phyloP scores from a whole-genome alignment of 176 grass and related monocot species.

The Carex parvula region DNA sequence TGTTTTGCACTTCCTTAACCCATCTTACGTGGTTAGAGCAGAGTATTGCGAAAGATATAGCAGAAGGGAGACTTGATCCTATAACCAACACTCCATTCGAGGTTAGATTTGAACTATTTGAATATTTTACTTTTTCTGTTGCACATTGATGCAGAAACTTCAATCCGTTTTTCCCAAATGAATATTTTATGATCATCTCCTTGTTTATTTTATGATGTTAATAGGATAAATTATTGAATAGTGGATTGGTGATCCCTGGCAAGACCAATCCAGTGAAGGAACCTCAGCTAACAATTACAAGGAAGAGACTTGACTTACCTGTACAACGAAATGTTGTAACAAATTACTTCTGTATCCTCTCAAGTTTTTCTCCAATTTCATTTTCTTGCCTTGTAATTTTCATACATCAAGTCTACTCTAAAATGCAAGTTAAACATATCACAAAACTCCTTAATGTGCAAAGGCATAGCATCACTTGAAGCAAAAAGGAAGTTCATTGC shows the following conservation, averaged over 20 bases:
- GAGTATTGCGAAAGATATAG: constrained; percentile 78
- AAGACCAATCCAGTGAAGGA: constrained; percentile 39
- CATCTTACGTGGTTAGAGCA: constrained; percentile 72
- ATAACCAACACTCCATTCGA: constrained; percentile 73
- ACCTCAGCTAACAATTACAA: constrained; percentile 41
- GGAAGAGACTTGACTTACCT: constrained; percentile 71
- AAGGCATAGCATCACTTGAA: constrained; percentile 89
- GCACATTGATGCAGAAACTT: neutral
- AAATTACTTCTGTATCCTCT: constrained; percentile 99
- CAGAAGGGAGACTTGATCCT: constrained; percentile 76
- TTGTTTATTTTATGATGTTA: constrained; percentile 33
- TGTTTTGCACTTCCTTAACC: constrained; percentile 63
- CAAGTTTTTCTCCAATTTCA: constrained; percentile 6
- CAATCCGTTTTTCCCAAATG: neutral
- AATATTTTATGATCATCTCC: neutral
- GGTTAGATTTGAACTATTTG: constrained; percentile 33
- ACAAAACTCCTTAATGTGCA: constrained; percentile 47
- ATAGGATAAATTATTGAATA: constrained; percentile 40
- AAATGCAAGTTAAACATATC: constrained; percentile 12
- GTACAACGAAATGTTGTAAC: constrained; percentile 91
- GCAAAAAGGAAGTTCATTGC: constrained; percentile 91
- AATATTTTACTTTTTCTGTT: constrained; percentile 7
- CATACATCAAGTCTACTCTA: constrained; percentile 23
- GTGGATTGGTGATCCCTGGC: constrained; percentile 27
- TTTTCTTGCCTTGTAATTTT: constrained; percentile 16